phyloP scores from a whole-genome alignment of 176 grass and related monocot species.

The Neostapfia colusana region DNA sequence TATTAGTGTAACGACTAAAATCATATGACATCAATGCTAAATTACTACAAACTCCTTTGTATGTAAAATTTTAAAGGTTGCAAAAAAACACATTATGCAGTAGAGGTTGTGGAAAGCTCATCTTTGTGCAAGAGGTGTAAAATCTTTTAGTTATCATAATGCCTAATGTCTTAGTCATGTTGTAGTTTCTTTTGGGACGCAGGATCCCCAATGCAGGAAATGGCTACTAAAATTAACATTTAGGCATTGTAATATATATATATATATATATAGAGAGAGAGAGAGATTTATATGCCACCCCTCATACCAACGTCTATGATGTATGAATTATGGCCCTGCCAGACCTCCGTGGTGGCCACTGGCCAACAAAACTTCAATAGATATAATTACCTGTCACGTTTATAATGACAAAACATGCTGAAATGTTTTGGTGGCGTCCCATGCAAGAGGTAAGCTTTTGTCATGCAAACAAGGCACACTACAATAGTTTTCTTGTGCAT shows the following conservation, averaged over 20 bases:
- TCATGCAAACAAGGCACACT: neutral
- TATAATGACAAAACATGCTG: neutral
- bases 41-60: neutral
- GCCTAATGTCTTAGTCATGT: neutral
- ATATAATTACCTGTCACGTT: neutral
- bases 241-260: neutral
- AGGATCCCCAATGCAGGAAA: neutral
- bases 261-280: too few species aligned
- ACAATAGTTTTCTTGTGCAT: neutral
- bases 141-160: neutral
- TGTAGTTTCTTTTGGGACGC: slow-evolving; percentile 9
- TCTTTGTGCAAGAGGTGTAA: neutral
- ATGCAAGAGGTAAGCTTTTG: neutral
- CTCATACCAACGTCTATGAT: neutral
- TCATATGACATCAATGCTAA: neutral
- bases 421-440: neutral
- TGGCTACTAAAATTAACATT: neutral
- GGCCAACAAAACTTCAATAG: neutral
- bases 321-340: neutral
- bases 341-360: slow-evolving; percentile 8
- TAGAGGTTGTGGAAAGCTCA: neutral
- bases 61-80: neutral
- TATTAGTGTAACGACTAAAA: slow-evolving; percentile 4
- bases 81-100: neutral
- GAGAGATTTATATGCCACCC: too few species aligned